A percentile compares a stretch with the other conserved stretches of the same genome.
phyloP scores from a whole-genome alignment of 2,329 filamentous ascomycete genomes.

The Diaporthe vexans region DNA sequence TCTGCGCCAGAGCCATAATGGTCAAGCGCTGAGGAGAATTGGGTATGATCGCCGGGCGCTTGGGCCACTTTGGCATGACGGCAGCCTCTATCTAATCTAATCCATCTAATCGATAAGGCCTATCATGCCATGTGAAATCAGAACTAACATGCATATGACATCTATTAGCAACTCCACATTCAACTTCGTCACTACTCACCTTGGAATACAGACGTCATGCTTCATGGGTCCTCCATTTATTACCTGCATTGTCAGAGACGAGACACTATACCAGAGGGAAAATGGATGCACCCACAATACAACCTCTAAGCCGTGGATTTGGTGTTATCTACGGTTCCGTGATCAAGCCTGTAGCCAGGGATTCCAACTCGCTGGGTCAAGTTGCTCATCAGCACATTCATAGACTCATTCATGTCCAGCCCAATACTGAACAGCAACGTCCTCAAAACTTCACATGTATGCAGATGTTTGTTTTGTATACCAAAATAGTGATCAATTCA shows the following conservation, averaged over 20 bases:
- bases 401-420: background rate
- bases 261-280: no score
- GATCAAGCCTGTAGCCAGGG: no score
- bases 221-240: background rate
- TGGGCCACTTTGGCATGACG: background rate
- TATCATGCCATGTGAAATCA: background rate
- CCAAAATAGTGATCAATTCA: background rate
- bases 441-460: background rate
- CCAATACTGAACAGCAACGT: background rate
- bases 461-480: background rate
- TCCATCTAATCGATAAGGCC: conserved; percentile 40
- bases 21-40: background rate
- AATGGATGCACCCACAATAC: no score
- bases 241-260: background rate
- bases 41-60: background rate
- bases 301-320: no score
- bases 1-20: background rate
- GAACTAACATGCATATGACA: conserved; percentile 5
- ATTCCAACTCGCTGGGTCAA: background rate
- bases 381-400: background rate
- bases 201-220: background rate
- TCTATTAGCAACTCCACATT: background rate
- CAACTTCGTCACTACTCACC: background rate
- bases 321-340: no score
- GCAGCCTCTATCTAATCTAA: conserved; percentile 36